These are phyloP conservation scores for Phytophthora kernoviae DNA, from an alignment of 352 stramenopile genomes.

Conservation along the genomic window DNA sequence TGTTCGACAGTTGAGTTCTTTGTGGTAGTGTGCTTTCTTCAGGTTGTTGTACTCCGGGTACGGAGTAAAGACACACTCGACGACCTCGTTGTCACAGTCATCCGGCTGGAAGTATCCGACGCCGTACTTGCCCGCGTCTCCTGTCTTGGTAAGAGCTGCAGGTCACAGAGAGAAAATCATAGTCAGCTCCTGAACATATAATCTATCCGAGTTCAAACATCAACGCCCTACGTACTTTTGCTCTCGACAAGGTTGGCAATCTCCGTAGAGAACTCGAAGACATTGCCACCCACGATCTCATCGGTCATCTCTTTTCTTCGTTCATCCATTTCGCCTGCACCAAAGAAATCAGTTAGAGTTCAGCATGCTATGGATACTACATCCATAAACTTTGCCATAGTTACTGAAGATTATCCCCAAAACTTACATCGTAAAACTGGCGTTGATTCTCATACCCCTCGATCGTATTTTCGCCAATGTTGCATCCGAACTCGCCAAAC, in stretches of 20 bases:
- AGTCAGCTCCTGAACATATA: not conserved
- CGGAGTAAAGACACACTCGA: conserved; percentile 51
- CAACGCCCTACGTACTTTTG: conserved; percentile 34
- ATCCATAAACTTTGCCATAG: too few relatives aligned
- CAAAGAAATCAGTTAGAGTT: too few relatives aligned
- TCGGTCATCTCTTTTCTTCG: conserved; percentile 74
- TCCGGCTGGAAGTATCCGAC: conserved; percentile 72
- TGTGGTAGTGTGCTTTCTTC: conserved; percentile 51
- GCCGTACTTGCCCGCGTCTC: conserved; percentile 59
- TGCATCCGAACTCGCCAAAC: conserved; percentile 77
- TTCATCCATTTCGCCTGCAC: conserved; percentile 86
- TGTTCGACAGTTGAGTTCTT: conserved; percentile 48
- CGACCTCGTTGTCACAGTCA: conserved; percentile 56
- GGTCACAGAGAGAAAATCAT: not conserved
- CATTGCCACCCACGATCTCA: conserved; percentile 76
- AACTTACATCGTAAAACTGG: conserved; percentile 68
- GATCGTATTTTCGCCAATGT: conserved; percentile 65
- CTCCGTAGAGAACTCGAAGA: conserved; percentile 83
- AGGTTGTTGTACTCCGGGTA: conserved; percentile 70
- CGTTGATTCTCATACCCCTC: conserved; percentile 65
- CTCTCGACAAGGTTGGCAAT: conserved; percentile 58
- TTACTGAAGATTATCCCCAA: too few relatives aligned
- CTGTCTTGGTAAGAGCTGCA: conserved; percentile 45
- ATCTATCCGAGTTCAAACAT: not conserved
- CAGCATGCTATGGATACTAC: too few relatives aligned